Percentiles rank a stretch among this genome's conserved stretches.
These are phyloP conservation scores for Venturia aucupariae DNA, from an alignment of 2,329 filamentous ascomycete species.

Conservation along the genomic window DNA sequence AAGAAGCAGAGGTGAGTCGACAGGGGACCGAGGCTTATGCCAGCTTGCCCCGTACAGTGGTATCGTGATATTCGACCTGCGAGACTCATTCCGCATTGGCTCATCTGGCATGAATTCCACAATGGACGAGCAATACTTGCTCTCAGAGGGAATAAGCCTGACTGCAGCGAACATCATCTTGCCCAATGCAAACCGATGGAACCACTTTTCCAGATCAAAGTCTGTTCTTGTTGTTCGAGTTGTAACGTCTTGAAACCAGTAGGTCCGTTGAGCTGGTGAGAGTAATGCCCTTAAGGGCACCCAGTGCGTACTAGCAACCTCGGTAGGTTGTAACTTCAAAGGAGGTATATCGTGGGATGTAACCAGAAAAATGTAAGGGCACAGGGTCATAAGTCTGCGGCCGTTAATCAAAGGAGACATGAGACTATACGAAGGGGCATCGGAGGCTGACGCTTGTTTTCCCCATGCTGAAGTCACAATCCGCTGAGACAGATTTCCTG, in stretches of 20 bases:
- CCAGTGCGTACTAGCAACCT: slow-evolving; percentile 62
- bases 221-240: slow-evolving; percentile 50
- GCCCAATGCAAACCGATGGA: slow-evolving; percentile 49
- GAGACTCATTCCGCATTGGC: slow-evolving; percentile 6
- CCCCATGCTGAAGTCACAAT: slow-evolving; percentile 60
- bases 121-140: slow-evolving; percentile 39
- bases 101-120: slow-evolving; percentile 38
- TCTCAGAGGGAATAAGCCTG: slow-evolving; percentile 51
- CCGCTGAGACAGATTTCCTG: slow-evolving; percentile 57
- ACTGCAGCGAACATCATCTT: slow-evolving; percentile 62
- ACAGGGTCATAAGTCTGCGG: slow-evolving; percentile 56
- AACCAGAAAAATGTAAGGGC: slow-evolving; percentile 57
- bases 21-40: slow-evolving; percentile 24
- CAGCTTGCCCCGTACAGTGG: slow-evolving; percentile 19
- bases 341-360: slow-evolving; percentile 45
- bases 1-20: slow-evolving; percentile 45
- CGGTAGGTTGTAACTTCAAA: slow-evolving; percentile 55
- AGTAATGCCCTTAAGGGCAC: slow-evolving; percentile 54
- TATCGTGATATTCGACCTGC: slow-evolving; percentile 17
- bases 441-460: slow-evolving; percentile 44
- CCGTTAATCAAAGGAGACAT: slow-evolving; percentile 17
- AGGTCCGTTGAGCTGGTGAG: slow-evolving; percentile 50
- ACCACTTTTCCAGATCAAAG: slow-evolving; percentile 44
- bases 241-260: slow-evolving; percentile 51
- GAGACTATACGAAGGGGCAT: not conserved